Base-by-base conservation (phyloP, 2,329 filamentous ascomycete genomes). In the Venturia effusa region DNA sequence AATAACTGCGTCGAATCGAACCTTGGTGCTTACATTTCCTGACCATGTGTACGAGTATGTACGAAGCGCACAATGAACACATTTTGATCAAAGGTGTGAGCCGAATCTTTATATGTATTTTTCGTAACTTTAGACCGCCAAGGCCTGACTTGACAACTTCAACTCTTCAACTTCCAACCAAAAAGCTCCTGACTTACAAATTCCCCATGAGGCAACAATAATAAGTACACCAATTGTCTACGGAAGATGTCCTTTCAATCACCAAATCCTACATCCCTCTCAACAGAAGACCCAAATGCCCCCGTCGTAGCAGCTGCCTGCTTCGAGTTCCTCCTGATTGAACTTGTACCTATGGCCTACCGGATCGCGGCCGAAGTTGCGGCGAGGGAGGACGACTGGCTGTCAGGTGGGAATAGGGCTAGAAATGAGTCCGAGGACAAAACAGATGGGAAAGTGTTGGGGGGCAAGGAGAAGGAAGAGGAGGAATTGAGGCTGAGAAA, bases 241-340 rank as follows among this genome's bases (percentile, higher is more conserved):
- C 27, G 34, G n/a, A 57, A 7, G n/a, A 60, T 60, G 59, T 27
- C 59, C 0, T 60, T 60, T 24, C 59, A 60, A 24, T 40, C 59
- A 40, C 59, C 59, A 2, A 40, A 41, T 6, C 37, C 37, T 7
- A 17, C 2, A 19, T 41, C 59, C 34, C 51, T 57, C 8, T 15
- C 63, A 2, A 40, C 59, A 17, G 59, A 65, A 68, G 91, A 96
- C 76, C 88, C 90, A 43, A 81, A 81, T 66, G 88, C 89, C 65
- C 85, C 86, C 66, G 89, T 92, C 77, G 82, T 97, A 70, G 88
- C 84, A 78, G 85, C 88, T 64, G 94, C 93, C 59, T 92, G 89
- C 74, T 86, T 99, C 70, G 94, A 99, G 76, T 88, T 99, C 70
- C 84, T 99, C 64, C 84, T 99, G 70, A 97, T 97, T 73, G 94